phyloP scores from a whole-genome alignment of 2,329 filamentous ascomycete species.

The Phoma sp. region DNA sequence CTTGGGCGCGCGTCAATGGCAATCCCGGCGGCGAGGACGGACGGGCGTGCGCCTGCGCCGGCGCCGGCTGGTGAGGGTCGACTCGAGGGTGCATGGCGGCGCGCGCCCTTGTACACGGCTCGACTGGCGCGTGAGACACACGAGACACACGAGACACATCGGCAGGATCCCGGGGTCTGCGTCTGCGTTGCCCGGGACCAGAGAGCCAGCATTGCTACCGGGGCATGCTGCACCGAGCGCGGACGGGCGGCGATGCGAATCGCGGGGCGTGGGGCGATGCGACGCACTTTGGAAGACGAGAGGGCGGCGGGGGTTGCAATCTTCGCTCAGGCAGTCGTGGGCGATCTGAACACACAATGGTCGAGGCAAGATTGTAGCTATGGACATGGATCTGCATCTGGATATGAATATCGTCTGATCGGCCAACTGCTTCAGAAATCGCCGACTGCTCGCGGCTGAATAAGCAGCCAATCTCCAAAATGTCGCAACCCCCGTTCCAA shows the following conservation, averaged over 20 bases:
- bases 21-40: conserved; percentile 69
- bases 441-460: conserved; percentile 9
- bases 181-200: conserved; percentile 71
- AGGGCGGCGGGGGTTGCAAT: neutral
- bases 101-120: conserved; percentile 57
- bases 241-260: conserved; percentile 25
- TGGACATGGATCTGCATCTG: too few species aligned
- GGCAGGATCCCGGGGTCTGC: conserved; percentile 66
- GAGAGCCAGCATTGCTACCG: conserved; percentile 67
- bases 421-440: conserved; percentile 1
- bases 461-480: conserved; percentile 15
- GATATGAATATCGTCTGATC: conserved; percentile 7
- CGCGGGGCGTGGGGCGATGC: conserved; percentile 23
- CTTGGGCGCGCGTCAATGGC: conserved; percentile 68
- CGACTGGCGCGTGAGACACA: conserved; percentile 67
- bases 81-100: conserved; percentile 57
- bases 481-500: conserved; percentile 3
- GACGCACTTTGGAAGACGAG: conserved; percentile 21
- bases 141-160: conserved; percentile 65
- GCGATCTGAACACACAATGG: neutral
- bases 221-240: conserved; percentile 38
- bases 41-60: conserved; percentile 67
- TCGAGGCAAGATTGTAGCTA: neutral
- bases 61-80: conserved; percentile 61
- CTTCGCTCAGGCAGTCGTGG: neutral